Base-by-base conservation (phyloP, 768 basidiomycete genomes). In the Pleurotus salmoneostramineus region DNA sequence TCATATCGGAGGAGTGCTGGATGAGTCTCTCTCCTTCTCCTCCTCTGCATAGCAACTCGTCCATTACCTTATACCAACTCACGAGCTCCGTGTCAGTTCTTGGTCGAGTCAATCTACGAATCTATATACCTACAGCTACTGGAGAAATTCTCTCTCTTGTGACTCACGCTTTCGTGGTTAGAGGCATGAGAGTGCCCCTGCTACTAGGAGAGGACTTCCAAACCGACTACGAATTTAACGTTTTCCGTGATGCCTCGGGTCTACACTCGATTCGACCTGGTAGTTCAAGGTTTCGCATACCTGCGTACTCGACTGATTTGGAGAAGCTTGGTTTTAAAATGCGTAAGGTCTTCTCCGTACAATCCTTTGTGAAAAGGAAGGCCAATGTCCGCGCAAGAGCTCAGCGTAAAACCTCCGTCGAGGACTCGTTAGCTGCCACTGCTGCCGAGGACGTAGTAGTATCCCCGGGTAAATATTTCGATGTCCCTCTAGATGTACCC, bases 121-220 rank as follows among this genome's bases (percentile, higher is more conserved):
- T 69, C 12, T 64, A 37, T 35, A 40, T 58, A 0, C 11, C 4
- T 2, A 32, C 61, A 1, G 11, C 2, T 14, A 47, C 54, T 5
- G 63, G 63, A 1, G 33, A 34, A 6, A 54, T 48, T 11, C 10
- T 68, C 4, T 36, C 43, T 6, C 62, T 66, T 35, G 54, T 59
- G 4, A 56, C 60, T 2, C 69, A 70, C 50, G 63, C 64, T 2
- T 69, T 68, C 35, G 68, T 70, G 1, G 65, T 69, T 0, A 56
- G 61, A 3, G 58, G 57, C 3, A 71, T 71, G 70, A 56, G 58
- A 0, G 68, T 68, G 0, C 68, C 69, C 6, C n/a, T 71, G 0
- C 60, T 71, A 0, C 60, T 71, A 0, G 69, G 69, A 1, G 69
- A 70, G 49, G 70, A 71, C 46, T 71, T 68, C 60, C 66, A 67